These are phyloP conservation scores for Gossypium arboreum DNA, from an alignment of 345 rosid species.

Conservation along the genomic window DNA sequence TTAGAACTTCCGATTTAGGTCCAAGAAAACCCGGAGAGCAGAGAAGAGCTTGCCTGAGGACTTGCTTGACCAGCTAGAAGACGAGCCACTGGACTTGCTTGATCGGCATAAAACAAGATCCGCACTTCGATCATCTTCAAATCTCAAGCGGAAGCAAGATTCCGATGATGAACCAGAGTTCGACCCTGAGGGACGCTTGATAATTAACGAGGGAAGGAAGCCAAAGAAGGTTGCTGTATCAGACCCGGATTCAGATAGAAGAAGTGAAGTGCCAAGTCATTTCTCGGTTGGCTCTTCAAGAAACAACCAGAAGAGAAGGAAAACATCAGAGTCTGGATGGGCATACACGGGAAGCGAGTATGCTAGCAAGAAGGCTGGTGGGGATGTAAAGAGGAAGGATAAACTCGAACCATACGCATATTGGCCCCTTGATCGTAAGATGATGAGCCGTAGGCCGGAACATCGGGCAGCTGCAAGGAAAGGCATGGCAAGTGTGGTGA, in stretches of 20 bases:
- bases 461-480: conserved; percentile 80
- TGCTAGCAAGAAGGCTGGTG: conserved; percentile 79
- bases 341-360: conserved; percentile 78
- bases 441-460: conserved; percentile 91
- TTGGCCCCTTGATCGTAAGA: conserved; percentile 96
- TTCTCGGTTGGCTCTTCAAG: conserved; percentile 42
- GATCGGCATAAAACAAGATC: conserved; percentile 71
- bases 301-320: conserved; percentile 62
- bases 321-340: conserved; percentile 72
- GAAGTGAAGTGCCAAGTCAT: conserved; percentile 54
- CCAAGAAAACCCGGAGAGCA: conserved; percentile 45
- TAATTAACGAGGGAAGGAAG: conserved; percentile 55
- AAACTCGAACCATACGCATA: conserved; percentile 91
- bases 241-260: conserved; percentile 45
- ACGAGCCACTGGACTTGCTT: conserved; percentile 90
- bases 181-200: conserved; percentile 72
- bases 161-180: conserved; percentile 84
- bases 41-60: conserved; percentile 74
- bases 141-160: conserved; percentile 53
- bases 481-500: conserved; percentile 85
- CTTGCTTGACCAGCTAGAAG: conserved; percentile 59
- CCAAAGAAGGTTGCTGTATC: conserved; percentile 34
- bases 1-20: conserved; percentile 29
- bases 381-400: conserved; percentile 80
- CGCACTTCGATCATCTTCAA: conserved; percentile 59